Conservation (phyloP, 2,329 filamentous ascomycete species). For the Escovopsis sp. region DNA sequence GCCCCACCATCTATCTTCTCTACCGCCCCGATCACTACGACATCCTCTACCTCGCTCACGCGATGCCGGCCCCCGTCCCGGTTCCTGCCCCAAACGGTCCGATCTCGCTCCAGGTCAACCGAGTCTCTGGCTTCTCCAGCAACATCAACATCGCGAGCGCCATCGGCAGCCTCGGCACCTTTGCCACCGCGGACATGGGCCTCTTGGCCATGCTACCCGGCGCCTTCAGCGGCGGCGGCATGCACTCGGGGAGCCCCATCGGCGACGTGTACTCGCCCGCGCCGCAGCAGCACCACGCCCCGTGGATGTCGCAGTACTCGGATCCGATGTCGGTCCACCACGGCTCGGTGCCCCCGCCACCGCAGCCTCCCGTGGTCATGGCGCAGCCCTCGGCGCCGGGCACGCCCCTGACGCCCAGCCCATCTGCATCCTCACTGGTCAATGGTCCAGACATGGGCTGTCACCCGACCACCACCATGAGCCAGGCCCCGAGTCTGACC, state of each 20-base stretch:
- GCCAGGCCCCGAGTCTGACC: slow-evolving; percentile 2
- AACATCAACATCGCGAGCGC: slow-evolving; percentile 27
- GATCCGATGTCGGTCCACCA: slow-evolving; percentile 11
- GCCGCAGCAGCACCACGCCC: slow-evolving; percentile 11
- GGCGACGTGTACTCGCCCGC: slow-evolving; percentile 17
- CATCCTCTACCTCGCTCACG: slow-evolving; percentile 58
- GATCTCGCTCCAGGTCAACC: slow-evolving; percentile 35
- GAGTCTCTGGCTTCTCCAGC: slow-evolving; percentile 31
- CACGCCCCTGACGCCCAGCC: slow-evolving; percentile 6
- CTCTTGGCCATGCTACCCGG: slow-evolving; percentile 32
- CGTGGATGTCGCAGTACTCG: slow-evolving; percentile 21
- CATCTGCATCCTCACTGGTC: slow-evolving; percentile 1
- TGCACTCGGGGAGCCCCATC: slow-evolving; percentile 10
- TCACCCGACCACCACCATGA: slow-evolving; percentile 3
- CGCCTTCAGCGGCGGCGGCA: slow-evolving; percentile 17
- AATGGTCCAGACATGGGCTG: no score
- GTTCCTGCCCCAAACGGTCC: slow-evolving; percentile 14
- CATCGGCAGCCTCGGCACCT: slow-evolving; percentile 24
- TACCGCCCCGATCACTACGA: slow-evolving; percentile 83
- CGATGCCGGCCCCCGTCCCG: slow-evolving; percentile 4
- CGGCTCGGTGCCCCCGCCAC: slow-evolving; percentile 8
- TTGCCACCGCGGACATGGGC: slow-evolving; percentile 26
- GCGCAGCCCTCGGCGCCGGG: slow-evolving; percentile 16
- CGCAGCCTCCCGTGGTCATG: slow-evolving; percentile 17
- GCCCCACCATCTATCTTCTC: slow-evolving; percentile 39